Percentiles rank a stretch among this genome's conserved stretches.
Conservation (phyloP, 805 yeast species). For the Wickerhamiella qilinensis region DNA sequence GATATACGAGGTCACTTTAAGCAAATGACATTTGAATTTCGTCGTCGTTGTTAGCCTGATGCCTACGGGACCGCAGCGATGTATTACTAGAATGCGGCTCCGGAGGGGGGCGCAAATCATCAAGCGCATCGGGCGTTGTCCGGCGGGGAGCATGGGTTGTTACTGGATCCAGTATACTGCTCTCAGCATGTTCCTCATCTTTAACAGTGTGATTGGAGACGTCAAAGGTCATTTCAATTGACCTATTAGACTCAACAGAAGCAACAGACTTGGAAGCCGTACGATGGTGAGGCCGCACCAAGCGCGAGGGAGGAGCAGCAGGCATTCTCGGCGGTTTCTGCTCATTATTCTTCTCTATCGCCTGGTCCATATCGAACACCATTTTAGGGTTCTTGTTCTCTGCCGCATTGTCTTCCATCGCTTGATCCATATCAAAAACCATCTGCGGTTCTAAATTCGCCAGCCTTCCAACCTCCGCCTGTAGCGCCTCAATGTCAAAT, state of each 20-base stretch:
- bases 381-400: background rate
- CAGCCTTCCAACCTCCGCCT: constrained; percentile 21
- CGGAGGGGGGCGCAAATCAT: background rate
- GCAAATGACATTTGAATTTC: background rate
- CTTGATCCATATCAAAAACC: constrained; percentile 13
- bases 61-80: background rate
- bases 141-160: too few species aligned
- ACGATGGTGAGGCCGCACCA: background rate
- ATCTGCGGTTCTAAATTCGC: constrained; percentile 13
- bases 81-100: background rate
- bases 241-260: background rate
- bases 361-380: background rate
- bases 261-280: background rate
- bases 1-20: background rate
- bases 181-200: background rate
- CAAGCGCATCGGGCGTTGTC: background rate
- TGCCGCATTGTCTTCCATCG: background rate
- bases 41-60: background rate
- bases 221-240: background rate
- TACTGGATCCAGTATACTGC: too few species aligned
- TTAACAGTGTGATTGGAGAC: background rate
- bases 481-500: constrained; percentile 26
- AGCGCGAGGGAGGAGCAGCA: background rate
- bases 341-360: background rate
- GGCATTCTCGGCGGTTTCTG: background rate